A percentile compares a stretch with the other conserved stretches of the same genome.
Conservation (phyloP, 495 filamentous ascomycete species). For the Lasiosphaeria ovina region DNA sequence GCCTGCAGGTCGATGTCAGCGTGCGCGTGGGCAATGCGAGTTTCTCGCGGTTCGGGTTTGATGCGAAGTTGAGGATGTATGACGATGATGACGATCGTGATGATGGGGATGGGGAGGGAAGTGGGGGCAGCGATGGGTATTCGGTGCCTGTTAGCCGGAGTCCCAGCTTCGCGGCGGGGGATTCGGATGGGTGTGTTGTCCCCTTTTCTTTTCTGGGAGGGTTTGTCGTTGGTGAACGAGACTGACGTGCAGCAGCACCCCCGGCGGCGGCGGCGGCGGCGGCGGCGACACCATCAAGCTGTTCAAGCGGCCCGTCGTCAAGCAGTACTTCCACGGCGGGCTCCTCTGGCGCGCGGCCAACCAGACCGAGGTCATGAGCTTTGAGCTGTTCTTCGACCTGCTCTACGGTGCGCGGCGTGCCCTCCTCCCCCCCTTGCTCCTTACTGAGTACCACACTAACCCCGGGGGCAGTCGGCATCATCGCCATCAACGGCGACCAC, state of each 20-base stretch:
- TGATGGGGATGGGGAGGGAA: background rate
- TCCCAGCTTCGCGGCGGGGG: too few relatives aligned
- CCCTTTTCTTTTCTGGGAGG: too few relatives aligned
- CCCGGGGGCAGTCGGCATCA: constrained; percentile 54
- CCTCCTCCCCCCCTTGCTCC: background rate
- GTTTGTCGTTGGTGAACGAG: too few relatives aligned
- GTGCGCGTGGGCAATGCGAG: constrained; percentile 50
- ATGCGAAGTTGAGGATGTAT: constrained; percentile 51
- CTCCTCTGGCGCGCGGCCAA: constrained; percentile 56
- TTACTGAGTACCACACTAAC: background rate
- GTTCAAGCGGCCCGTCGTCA: constrained; percentile 53
- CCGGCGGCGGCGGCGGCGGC: constrained; percentile 40
- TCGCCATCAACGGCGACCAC: constrained; percentile 58
- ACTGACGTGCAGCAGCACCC: too few relatives aligned
- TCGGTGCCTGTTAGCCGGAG: too few relatives aligned
- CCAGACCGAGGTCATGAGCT: constrained; percentile 52
- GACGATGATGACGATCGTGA: constrained; percentile 14
- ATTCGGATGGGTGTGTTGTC: too few relatives aligned
- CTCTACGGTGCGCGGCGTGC: constrained; percentile 29
- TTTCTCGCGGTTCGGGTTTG: constrained; percentile 58
- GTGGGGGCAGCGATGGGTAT: constrained; percentile 20
- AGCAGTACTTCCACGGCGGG: constrained; percentile 62
- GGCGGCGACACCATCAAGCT: constrained; percentile 47
- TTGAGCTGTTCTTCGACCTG: constrained; percentile 57
- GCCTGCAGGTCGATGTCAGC: constrained; percentile 47